Percentiles rank a stretch among this genome's conserved stretches.
phyloP scores from a whole-genome alignment of 306 rosid species.

The Malus sylvestris region DNA sequence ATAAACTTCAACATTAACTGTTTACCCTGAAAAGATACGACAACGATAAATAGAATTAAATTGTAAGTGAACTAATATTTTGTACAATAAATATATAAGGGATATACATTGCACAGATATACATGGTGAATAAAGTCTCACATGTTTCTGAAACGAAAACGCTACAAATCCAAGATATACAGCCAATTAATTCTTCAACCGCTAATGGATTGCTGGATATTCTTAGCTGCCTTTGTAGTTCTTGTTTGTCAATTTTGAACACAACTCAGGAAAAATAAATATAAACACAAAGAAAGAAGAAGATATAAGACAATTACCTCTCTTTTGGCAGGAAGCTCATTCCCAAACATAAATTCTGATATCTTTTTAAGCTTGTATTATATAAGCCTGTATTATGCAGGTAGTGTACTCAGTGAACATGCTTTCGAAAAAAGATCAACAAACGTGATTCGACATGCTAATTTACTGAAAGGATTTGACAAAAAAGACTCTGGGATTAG shows the following conservation, averaged over 20 bases:
- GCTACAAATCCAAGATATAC: slow-evolving; percentile 57
- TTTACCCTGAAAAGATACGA: slow-evolving; percentile 42
- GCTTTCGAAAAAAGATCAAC: neutral
- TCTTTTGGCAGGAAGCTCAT: slow-evolving; percentile 23
- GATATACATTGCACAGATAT: neutral
- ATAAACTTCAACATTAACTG: slow-evolving; percentile 33
- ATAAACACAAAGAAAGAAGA: neutral
- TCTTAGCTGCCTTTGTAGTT: slow-evolving; percentile 38
- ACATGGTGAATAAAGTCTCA: neutral
- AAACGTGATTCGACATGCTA: neutral
- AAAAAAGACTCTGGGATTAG: neutral
- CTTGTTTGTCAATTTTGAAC: slow-evolving; percentile 23
- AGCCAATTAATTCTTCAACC: slow-evolving; percentile 36
- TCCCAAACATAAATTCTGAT: slow-evolving; percentile 41
- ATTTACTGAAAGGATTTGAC: neutral
- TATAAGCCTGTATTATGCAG: slow-evolving; percentile 38
- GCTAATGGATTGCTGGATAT: slow-evolving; percentile 30
- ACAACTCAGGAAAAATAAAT: slow-evolving; percentile 8
- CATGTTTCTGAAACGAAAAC: neutral
- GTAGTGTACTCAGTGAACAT: neutral
- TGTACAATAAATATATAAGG: slow-evolving; percentile 2
- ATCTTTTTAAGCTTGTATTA: slow-evolving; percentile 25
- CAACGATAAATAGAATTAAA: neutral
- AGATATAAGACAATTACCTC: slow-evolving; percentile 36
- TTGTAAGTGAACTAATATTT: neutral